Evolutionary conservation across 2,329 filamentous ascomycete species (phyloP).

Genomic region (Ophiocordyceps robertsii): DNA sequence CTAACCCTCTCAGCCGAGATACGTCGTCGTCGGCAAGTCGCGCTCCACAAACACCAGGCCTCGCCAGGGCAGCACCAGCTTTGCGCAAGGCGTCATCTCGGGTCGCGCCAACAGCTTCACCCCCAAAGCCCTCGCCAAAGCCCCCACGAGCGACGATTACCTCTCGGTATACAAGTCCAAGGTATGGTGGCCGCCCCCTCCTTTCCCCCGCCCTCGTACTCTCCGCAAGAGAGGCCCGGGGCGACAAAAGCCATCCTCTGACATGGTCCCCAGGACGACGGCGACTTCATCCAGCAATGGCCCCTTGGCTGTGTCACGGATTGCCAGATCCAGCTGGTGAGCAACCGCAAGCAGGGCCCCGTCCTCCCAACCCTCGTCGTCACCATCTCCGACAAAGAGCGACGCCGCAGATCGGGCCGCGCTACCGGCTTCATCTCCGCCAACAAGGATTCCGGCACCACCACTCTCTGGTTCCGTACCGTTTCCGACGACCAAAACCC

Average conservation of each 20-base stretch:
- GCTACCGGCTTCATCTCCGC: constrained; percentile 40
- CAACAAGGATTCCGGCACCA: constrained; percentile 33
- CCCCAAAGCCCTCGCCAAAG: constrained; percentile 21
- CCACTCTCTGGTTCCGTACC: constrained; percentile 42
- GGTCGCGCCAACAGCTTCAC: constrained; percentile 23
- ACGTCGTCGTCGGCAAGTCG: constrained; percentile 38
- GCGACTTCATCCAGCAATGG: constrained; percentile 40
- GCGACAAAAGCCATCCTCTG: not conserved
- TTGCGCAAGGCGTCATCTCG: constrained; percentile 25
- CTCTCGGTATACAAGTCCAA: constrained; percentile 44
- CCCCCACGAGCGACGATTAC: constrained; percentile 23
- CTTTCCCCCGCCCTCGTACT: constrained; percentile 3
- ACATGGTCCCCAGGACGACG: constrained; percentile 26
- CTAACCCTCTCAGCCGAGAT: constrained; percentile 34
- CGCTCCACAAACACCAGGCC: constrained; percentile 18
- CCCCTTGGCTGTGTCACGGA: constrained; percentile 37
- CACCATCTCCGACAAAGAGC: constrained; percentile 44
- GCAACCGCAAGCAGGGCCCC: constrained; percentile 48
- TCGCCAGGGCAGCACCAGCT: constrained; percentile 19
- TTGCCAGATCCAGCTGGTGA: constrained; percentile 44
- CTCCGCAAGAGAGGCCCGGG: not conserved
- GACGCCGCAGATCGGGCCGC: constrained; percentile 51
- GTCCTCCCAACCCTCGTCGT: constrained; percentile 46
- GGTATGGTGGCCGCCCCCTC: constrained; percentile 17
- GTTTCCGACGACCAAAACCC: constrained; percentile 35